phyloP scores from a whole-genome alignment of 2,329 filamentous ascomycete genomes.

The Fusarium agapanthi region DNA sequence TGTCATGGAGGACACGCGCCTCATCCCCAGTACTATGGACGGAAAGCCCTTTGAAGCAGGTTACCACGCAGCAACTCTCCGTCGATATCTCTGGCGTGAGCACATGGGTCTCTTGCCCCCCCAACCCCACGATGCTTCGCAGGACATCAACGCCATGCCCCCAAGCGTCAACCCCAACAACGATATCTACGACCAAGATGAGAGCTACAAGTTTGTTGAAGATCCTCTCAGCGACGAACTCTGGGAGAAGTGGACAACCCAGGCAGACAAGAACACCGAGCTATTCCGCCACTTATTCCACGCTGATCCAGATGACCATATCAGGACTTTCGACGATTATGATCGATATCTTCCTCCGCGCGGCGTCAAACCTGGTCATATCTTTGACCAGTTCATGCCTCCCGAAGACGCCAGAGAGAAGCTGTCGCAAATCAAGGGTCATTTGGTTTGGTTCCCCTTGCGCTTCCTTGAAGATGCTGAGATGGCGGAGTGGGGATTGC shows the following conservation, averaged over 20 bases:
- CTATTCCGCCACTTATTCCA: slow-evolving; percentile 85
- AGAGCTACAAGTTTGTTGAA: slow-evolving; percentile 70
- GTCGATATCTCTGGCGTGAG: slow-evolving; percentile 87
- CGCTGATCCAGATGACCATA: slow-evolving; percentile 84
- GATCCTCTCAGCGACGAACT: slow-evolving; percentile 76
- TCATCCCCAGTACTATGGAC: slow-evolving; percentile 77
- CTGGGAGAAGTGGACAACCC: slow-evolving; percentile 73
- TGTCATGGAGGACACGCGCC: slow-evolving; percentile 84
- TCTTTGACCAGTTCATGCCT: slow-evolving; percentile 82
- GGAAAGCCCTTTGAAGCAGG: slow-evolving; percentile 80
- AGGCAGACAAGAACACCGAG: slow-evolving; percentile 75
- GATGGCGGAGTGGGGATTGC: slow-evolving; percentile 89
- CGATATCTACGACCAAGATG: slow-evolving; percentile 67
- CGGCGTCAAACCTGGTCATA: slow-evolving; percentile 81
- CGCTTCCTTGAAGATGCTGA: slow-evolving; percentile 83
- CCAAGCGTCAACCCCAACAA: slow-evolving; percentile 74
- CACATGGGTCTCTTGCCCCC: slow-evolving; percentile 83
- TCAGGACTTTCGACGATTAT: slow-evolving; percentile 91
- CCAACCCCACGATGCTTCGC: slow-evolving; percentile 72
- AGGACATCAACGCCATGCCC: slow-evolving; percentile 78
- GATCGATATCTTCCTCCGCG: slow-evolving; percentile 77
- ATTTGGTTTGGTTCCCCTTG: slow-evolving; percentile 95
- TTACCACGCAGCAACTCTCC: slow-evolving; percentile 82
- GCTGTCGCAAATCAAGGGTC: slow-evolving; percentile 82
- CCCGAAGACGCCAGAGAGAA: slow-evolving; percentile 77